Evolutionary conservation across 306 rosid species (phyloP).

Genomic region (Ochetophila trinervis): DNA sequence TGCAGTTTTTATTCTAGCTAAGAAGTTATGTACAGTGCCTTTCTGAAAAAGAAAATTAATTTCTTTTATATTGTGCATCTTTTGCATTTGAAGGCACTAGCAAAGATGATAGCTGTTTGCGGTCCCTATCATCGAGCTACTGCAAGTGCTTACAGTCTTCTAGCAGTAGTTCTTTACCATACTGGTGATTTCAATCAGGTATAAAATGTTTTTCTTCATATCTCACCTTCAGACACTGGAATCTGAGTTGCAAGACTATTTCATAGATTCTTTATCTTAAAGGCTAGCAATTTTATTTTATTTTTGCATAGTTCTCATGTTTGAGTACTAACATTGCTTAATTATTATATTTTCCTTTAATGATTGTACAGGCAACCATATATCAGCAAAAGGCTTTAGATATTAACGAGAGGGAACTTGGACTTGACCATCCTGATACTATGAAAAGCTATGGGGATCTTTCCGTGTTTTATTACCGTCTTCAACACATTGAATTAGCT

Average conservation of each 20-base stretch:
- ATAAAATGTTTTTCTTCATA: constrained; percentile 13
- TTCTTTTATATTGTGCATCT: constrained; percentile 23
- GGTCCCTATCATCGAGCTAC: constrained; percentile 96
- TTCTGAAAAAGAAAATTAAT: constrained; percentile 2
- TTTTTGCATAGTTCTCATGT: not conserved
- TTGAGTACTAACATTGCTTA: not conserved
- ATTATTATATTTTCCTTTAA: not conserved
- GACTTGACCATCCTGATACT: constrained; percentile 98
- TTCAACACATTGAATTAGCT: constrained; percentile 93
- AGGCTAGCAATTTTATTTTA: not conserved
- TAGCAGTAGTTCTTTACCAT: constrained; percentile 98
- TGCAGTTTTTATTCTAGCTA: not conserved
- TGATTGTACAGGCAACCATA: constrained; percentile 69
- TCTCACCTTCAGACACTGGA: not conserved
- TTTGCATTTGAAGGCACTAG: constrained; percentile 56
- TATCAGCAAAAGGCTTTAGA: constrained; percentile 95
- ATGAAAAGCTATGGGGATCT: constrained; percentile 99
- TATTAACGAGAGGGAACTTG: constrained; percentile 94
- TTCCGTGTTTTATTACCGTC: constrained; percentile 91
- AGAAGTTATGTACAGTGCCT: constrained; percentile 3
- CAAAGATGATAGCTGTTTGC: constrained; percentile 88
- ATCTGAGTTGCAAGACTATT: not conserved
- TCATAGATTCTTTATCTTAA: too few relatives aligned
- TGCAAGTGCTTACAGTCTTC: constrained; percentile 93
- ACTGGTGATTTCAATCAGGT: constrained; percentile 98